Percentiles rank a stretch among this genome's conserved stretches.
Conservation (phyloP, 305 asterid species). For the Euphrasia arctica region DNA sequence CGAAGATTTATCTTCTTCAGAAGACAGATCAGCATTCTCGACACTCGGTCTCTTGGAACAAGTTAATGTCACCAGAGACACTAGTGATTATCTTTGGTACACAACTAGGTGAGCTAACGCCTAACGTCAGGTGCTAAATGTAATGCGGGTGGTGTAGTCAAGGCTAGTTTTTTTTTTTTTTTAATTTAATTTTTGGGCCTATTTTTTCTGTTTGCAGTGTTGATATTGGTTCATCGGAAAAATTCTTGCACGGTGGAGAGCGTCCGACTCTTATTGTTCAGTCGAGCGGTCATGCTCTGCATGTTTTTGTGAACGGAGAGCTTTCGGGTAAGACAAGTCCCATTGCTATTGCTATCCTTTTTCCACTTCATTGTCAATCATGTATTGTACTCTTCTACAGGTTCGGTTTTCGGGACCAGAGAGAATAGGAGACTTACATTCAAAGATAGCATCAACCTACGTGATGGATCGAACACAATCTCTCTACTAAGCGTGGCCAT, state of each 20-base stretch:
- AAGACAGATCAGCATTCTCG: conserved; percentile 65
- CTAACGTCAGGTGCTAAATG: not conserved
- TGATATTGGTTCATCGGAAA: conserved; percentile 73
- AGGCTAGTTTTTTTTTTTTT: no score
- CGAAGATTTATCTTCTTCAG: conserved; percentile 78
- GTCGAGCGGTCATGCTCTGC: conserved; percentile 81
- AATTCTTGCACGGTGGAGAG: conserved; percentile 72
- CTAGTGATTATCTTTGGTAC: conserved; percentile 97
- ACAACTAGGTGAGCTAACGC: conserved; percentile 73
- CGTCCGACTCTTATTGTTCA: conserved; percentile 76
- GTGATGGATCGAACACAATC: conserved; percentile 70
- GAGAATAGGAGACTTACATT: conserved; percentile 63
- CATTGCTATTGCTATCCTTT: not conserved
- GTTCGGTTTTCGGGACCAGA: conserved; percentile 87
- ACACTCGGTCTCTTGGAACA: conserved; percentile 85
- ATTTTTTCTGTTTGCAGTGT: conserved; percentile 42
- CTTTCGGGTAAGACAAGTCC: conserved; percentile 63
- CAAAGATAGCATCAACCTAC: conserved; percentile 59
- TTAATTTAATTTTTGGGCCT: no score
- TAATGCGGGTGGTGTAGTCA: no score
- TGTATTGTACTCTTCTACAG: conserved; percentile 32
- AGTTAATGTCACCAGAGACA: conserved; percentile 84
- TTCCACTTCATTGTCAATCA: conserved; percentile 11
- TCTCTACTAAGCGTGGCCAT: conserved; percentile 90
- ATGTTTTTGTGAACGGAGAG: conserved; percentile 78